Base-by-base conservation (phyloP, 2,329 filamentous ascomycete genomes). In the Xylaria hypoxylon region DNA sequence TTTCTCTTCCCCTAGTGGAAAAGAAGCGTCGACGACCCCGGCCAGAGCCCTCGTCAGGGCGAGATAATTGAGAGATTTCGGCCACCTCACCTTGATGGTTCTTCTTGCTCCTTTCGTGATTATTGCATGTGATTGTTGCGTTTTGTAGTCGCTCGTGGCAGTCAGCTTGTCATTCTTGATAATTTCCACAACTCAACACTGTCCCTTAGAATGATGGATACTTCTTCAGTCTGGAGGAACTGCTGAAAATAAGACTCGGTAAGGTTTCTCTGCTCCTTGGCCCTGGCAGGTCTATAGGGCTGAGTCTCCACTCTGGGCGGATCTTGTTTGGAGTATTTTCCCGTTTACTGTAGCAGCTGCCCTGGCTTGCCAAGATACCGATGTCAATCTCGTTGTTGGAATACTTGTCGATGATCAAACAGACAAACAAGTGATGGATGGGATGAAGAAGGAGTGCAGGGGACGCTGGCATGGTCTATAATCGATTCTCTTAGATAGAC, bases 31-130 rank as follows among this genome's bases (percentile, higher is more conserved):
- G 45, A 60, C 65, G 31, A 59, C 65, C 65, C 66, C 67, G 67
- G 69, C 70, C 69, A 60, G 64, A 72, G 60, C 70, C 71, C 72
- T 70, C 62, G 53, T 69, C 68, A 73, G 68, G 68, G 65, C 62
- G 65, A 73, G 67, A 70, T 69, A 72, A 74, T 68, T 71, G 72
- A 74, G 70, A 74, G 65, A 71, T 69, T 64, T 70, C 69, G 71
- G 71, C 69, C 70, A 67, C 72, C 70, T 73, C 70, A 74, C 2
- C n/a, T 47, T 62, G 13, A 38, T 59, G 13, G 6, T 24, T 57
- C 47, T 28, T 31, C 26, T 28, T 58, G 8, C 15, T 31, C 5
- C 17, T 51, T 31, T 6, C 7, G 45, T 64, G 60, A 67, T 40
- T 22, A 51, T 22, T 56, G 31, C 17, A 40, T 60, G 45, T 68